A percentile compares a stretch with the other conserved stretches of the same genome.
Conservation (phyloP, 2,329 filamentous ascomycete genomes). For the Mariannaea sp. region DNA sequence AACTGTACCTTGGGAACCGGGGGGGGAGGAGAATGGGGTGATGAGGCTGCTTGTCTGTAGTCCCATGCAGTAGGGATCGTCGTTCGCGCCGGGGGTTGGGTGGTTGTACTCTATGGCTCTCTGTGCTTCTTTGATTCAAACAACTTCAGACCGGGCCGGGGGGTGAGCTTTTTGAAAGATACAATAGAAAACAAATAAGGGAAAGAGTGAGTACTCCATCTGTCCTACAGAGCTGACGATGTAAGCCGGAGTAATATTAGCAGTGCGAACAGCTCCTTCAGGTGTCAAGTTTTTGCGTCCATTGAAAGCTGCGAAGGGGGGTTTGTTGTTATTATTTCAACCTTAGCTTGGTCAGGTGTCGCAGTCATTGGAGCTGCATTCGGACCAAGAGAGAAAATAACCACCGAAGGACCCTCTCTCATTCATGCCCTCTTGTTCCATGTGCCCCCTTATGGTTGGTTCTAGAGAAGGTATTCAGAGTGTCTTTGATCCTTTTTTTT, state of each 20-base stretch:
- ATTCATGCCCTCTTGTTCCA: too few relatives aligned
- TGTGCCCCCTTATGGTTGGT: too few relatives aligned
- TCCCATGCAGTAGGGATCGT: slow-evolving; percentile 36
- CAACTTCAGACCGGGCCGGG: slow-evolving; percentile 21
- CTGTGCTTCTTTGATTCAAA: slow-evolving; percentile 1
- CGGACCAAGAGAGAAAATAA: too few relatives aligned
- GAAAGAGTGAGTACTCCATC: slow-evolving; percentile 6
- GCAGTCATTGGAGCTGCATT: too few relatives aligned
- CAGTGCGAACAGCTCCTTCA: too few relatives aligned
- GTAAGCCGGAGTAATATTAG: not conserved
- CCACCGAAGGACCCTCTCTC: too few relatives aligned
- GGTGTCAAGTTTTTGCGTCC: too few relatives aligned
- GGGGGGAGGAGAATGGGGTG: slow-evolving; percentile 21
- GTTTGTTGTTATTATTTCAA: too few relatives aligned
- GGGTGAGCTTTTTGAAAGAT: not conserved
- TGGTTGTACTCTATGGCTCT: not conserved
- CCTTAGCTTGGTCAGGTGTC: too few relatives aligned
- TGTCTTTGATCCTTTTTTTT: too few relatives aligned
- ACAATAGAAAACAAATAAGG: not conserved
- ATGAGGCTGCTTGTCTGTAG: slow-evolving; percentile 22
- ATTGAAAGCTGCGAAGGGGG: too few relatives aligned
- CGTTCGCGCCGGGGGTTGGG: slow-evolving; percentile 16
- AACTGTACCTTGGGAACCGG: slow-evolving; percentile 1
- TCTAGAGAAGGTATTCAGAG: too few relatives aligned
- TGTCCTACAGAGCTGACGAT: slow-evolving; percentile 17